A percentile compares a stretch with the other conserved stretches of the same genome.
Evolutionary conservation across 2,329 filamentous ascomycete species (phyloP).

Genomic region (Xylaria sp.): DNA sequence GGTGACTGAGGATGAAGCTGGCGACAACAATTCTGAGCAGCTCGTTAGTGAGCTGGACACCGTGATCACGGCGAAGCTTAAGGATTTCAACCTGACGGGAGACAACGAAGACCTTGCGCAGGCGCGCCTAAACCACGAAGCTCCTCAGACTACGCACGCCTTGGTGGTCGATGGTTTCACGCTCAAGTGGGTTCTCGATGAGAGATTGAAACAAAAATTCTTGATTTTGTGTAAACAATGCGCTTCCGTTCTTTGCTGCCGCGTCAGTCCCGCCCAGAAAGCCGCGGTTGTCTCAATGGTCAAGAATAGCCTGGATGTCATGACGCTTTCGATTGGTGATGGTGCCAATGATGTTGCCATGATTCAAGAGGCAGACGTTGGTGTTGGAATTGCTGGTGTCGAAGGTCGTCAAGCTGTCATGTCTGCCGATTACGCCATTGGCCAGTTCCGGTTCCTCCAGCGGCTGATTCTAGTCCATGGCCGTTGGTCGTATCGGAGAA

Average conservation of each 20-base stretch:
- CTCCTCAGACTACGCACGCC: slow-evolving; percentile 86
- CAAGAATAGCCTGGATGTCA: slow-evolving; percentile 91
- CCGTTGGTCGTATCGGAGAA: slow-evolving; percentile 92
- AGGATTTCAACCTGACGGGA: slow-evolving; percentile 78
- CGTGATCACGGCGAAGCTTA: slow-evolving; percentile 76
- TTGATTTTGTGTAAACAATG: slow-evolving; percentile 95
- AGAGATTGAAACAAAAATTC: slow-evolving; percentile 87
- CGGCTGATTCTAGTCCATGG: slow-evolving; percentile 88
- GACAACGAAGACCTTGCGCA: slow-evolving; percentile 81
- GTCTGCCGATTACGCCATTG: slow-evolving; percentile 95
- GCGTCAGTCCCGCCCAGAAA: slow-evolving; percentile 96
- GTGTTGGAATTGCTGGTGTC: slow-evolving; percentile 91
- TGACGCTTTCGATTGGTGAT: slow-evolving; percentile 92
- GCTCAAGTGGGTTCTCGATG: slow-evolving; percentile 83
- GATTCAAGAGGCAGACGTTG: slow-evolving; percentile 98
- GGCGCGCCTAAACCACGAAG: slow-evolving; percentile 82
- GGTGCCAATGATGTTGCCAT: slow-evolving; percentile 96
- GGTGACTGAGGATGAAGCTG: slow-evolving; percentile 72
- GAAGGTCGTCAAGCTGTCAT: slow-evolving; percentile 93
- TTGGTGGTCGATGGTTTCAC: slow-evolving; percentile 95
- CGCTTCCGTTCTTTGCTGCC: slow-evolving; percentile 93
- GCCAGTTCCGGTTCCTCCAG: slow-evolving; percentile 88
- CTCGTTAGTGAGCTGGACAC: slow-evolving; percentile 66
- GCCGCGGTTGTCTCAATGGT: slow-evolving; percentile 97
- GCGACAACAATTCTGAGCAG: slow-evolving; percentile 52